A percentile compares a stretch with the other conserved stretches of the same genome.
phyloP scores from a whole-genome alignment of 148 eudicot genomes.

The Rhododendron vialii region DNA sequence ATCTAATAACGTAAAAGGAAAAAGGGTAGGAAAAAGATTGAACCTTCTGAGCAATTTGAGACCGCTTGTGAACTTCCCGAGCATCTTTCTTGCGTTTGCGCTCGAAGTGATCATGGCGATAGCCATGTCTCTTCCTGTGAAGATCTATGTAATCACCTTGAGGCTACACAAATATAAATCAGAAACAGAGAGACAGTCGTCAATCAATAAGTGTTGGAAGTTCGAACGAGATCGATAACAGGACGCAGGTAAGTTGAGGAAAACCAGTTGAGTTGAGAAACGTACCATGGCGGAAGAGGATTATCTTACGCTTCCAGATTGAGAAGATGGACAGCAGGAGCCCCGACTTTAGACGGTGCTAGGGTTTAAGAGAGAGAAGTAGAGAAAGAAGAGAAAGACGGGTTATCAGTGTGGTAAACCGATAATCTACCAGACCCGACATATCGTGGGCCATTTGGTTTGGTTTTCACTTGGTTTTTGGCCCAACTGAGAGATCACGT shows the following conservation, averaged over 20 bases:
- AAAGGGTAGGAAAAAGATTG: not conserved
- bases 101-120: conserved; percentile 72
- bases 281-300: not conserved
- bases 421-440: not conserved
- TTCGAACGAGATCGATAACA: not conserved
- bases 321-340: not conserved
- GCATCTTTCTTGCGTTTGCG: conserved; percentile 91
- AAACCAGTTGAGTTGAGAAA: not conserved
- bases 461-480: not conserved
- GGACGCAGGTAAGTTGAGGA: not conserved
- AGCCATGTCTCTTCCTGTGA: conserved; percentile 81
- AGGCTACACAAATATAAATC: conserved; percentile 33
- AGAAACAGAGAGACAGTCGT: not conserved
- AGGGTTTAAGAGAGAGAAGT: conserved; percentile 2
- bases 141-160: conserved; percentile 94
- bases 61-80: conserved; percentile 64
- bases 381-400: not conserved
- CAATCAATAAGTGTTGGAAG: not conserved
- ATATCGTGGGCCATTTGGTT: not conserved
- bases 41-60: conserved; percentile 69
- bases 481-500: not conserved
- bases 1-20: not conserved
- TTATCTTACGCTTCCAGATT: not conserved
- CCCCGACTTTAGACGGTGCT: not conserved
- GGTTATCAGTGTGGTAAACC: not conserved